Percentiles rank a stretch among this genome's conserved stretches.
Evolutionary conservation across 768 basidiomycete species (phyloP).

Genomic region (Psilocybe cubensis): DNA sequence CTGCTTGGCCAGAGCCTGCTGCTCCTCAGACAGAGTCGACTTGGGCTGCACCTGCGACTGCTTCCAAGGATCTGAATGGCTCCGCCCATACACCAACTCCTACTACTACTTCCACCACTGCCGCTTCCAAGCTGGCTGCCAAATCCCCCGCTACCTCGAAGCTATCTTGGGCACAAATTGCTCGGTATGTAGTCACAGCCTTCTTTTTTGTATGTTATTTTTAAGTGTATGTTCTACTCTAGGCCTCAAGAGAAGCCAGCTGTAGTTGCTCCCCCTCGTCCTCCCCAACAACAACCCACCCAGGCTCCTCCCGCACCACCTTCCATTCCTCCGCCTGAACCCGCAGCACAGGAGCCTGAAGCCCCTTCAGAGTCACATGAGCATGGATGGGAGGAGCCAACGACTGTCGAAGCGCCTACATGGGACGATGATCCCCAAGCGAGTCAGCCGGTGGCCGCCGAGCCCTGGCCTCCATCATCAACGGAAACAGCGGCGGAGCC

Average conservation of each 20-base stretch:
- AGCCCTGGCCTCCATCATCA: conserved; percentile 36
- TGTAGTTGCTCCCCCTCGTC: conserved; percentile 39
- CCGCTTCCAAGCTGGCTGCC: conserved; percentile 36
- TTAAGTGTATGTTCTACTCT: conserved; percentile 11
- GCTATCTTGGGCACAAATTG: conserved; percentile 86
- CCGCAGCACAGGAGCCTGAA: conserved; percentile 29
- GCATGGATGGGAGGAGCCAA: conserved; percentile 73
- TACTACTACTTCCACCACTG: no score
- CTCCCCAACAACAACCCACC: conserved; percentile 35
- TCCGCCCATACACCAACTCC: conserved; percentile 30
- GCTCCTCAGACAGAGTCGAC: conserved; percentile 35
- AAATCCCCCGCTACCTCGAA: conserved; percentile 77
- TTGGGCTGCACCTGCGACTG: conserved; percentile 34
- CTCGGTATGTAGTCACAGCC: conserved; percentile 57
- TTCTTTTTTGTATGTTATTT: not conserved
- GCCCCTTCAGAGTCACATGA: conserved; percentile 35
- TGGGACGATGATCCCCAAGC: conserved; percentile 73
- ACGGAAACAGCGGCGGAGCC: conserved; percentile 27
- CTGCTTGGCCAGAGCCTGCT: conserved; percentile 35
- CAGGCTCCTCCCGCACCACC: conserved; percentile 36
- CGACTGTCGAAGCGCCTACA: conserved; percentile 64
- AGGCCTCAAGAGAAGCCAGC: conserved; percentile 72
- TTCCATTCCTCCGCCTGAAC: conserved; percentile 26
- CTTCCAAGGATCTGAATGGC: conserved; percentile 41
- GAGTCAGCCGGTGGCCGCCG: conserved; percentile 34